A percentile compares a stretch with the other conserved stretches of the same genome.
Conservation (phyloP, 306 rosid species). For the Ormosia semicastrata region DNA sequence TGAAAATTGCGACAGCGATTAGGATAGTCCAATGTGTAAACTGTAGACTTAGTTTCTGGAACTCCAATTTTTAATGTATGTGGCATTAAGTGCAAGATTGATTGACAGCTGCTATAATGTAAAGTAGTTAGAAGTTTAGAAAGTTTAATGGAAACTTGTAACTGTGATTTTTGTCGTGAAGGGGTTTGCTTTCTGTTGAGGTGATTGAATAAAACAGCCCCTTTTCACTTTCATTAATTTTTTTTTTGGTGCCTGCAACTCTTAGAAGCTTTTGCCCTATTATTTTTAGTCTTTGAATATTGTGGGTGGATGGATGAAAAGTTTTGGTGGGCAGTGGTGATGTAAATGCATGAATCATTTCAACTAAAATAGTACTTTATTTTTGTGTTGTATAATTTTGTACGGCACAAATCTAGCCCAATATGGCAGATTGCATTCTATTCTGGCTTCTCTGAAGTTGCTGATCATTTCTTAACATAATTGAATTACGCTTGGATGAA, state of each 20-base stretch:
- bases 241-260: not conserved
- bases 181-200: not conserved
- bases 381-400: not conserved
- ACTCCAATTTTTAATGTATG: too few relatives aligned
- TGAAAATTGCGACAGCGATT: too few relatives aligned
- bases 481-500: not conserved
- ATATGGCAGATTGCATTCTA: not conserved
- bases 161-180: not conserved
- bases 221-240: not conserved
- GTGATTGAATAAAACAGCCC: not conserved
- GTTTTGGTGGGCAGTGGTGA: not conserved
- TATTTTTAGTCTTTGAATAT: not conserved
- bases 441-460: not conserved
- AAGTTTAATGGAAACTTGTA: too few relatives aligned
- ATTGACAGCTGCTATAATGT: too few relatives aligned
- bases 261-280: not conserved
- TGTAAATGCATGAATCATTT: too few relatives aligned
- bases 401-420: not conserved
- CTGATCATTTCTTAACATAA: not conserved
- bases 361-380: constrained; percentile 3
- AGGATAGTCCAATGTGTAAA: too few relatives aligned
- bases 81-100: too few relatives aligned
- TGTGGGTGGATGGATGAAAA: not conserved
- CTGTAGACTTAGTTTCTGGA: too few relatives aligned
- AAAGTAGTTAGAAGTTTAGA: too few relatives aligned